Evolutionary conservation across 2,329 filamentous ascomycete species (phyloP).

Genomic region (Aspergillus vadensis): DNA sequence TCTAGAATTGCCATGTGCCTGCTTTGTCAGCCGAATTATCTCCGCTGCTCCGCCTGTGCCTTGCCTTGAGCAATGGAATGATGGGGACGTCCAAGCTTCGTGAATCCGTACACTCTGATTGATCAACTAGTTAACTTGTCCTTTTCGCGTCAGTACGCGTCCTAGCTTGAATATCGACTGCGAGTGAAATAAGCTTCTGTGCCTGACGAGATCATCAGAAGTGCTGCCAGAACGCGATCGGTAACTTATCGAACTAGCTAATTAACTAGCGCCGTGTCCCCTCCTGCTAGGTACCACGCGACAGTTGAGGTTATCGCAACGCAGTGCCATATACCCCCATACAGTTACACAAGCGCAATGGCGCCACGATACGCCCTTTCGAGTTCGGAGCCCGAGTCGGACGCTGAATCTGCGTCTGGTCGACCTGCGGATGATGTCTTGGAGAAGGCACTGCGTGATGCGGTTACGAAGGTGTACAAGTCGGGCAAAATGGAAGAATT

Average conservation of each 20-base stretch:
- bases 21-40: conserved; percentile 22
- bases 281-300: background rate
- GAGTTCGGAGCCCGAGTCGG: conserved; percentile 31
- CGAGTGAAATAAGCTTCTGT: background rate
- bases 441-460: conserved; percentile 43
- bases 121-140: too few species aligned
- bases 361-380: conserved; percentile 34
- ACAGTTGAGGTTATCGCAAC: background rate
- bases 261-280: background rate
- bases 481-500: conserved; percentile 52
- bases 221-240: background rate
- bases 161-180: too few species aligned
- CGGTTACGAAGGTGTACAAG: conserved; percentile 39
- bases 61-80: background rate
- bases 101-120: too few species aligned
- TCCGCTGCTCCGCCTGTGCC: conserved; percentile 5
- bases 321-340: background rate
- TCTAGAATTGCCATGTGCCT: background rate
- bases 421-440: conserved; percentile 36
- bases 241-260: background rate
- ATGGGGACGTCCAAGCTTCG: too few species aligned
- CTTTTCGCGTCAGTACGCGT: too few species aligned
- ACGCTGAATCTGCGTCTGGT: conserved; percentile 22
- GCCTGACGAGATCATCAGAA: background rate
- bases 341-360: conserved; percentile 23